phyloP scores from a whole-genome alignment of 192 early-diverging fungal species.

The Diversispora eburnea region DNA sequence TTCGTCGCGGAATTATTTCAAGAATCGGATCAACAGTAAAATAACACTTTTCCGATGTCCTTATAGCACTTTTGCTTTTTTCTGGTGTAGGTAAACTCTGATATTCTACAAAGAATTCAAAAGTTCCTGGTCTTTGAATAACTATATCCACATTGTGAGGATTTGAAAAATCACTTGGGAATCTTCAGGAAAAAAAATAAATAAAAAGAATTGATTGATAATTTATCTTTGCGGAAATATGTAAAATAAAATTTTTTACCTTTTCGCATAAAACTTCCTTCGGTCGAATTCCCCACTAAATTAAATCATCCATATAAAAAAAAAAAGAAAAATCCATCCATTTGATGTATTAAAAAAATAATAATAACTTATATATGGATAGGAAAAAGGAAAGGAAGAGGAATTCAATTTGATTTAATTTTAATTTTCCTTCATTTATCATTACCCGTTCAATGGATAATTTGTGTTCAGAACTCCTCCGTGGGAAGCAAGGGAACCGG shows the following conservation, averaged over 20 bases:
- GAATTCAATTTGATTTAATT: not conserved
- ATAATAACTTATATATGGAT: not conserved
- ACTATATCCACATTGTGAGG: constrained; percentile 48
- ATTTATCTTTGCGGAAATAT: not conserved
- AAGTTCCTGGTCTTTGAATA: constrained; percentile 71
- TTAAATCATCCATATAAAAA: not conserved
- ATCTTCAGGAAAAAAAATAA: constrained; percentile 37
- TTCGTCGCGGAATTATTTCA: constrained; percentile 38
- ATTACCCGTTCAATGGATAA: constrained; percentile 74
- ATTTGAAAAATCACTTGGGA: constrained; percentile 58
- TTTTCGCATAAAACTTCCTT: constrained; percentile 40
- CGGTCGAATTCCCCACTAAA: constrained; percentile 39
- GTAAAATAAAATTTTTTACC: constrained; percentile 30
- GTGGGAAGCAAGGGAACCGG: constrained; percentile 73
- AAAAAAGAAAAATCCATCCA: too few relatives aligned
- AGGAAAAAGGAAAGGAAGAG: not conserved
- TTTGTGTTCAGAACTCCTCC: constrained; percentile 79
- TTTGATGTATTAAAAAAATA: not conserved
- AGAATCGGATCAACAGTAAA: constrained; percentile 91
- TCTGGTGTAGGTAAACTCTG: constrained; percentile 28
- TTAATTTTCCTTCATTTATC: not conserved
- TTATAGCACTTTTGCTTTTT: constrained; percentile 17
- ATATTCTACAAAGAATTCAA: constrained; percentile 83
- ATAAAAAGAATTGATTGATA: constrained; percentile 22
- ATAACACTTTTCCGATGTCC: constrained; percentile 51